These are phyloP conservation scores for Mycena sp. DNA, from an alignment of 1,284 basidiomycete genomes.

Conservation along the genomic window DNA sequence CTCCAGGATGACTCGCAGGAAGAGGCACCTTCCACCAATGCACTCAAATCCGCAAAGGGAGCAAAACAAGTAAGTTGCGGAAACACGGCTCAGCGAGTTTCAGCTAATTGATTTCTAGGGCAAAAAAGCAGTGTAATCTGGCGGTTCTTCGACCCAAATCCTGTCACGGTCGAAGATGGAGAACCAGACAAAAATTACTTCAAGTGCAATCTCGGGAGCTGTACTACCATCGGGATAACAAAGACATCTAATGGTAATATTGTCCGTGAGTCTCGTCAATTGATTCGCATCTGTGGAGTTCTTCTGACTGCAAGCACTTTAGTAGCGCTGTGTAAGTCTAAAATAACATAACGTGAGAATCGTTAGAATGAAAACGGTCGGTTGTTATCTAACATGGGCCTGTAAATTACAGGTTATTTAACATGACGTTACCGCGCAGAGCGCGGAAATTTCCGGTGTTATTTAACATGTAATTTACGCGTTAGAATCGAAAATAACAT, in stretches of 20 bases:
- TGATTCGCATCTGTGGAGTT: not conserved
- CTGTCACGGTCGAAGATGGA: not conserved
- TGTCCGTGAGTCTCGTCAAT: not conserved
- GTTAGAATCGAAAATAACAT: no score
- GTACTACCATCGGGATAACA: not conserved
- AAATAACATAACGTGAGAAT: no score
- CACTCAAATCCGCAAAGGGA: not conserved
- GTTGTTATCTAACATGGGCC: no score
- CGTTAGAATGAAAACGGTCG: no score
- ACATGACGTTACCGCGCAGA: no score
- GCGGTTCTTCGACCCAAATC: not conserved
- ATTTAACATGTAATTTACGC: no score
- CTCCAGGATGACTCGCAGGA: not conserved
- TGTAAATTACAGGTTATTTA: no score
- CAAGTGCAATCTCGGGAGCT: not conserved
- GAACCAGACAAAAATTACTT: not conserved
- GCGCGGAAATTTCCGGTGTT: no score
- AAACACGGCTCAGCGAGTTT: not conserved
- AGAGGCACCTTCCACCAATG: not conserved
- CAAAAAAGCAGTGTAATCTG: not conserved
- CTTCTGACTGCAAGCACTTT: not conserved
- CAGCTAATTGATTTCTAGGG: not conserved
- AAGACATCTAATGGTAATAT: slow-evolving; percentile 1
- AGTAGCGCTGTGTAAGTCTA: no score
- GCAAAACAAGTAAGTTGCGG: not conserved